phyloP scores from a whole-genome alignment of 805 yeast species.

The Lipomyces yamanashiensis region DNA sequence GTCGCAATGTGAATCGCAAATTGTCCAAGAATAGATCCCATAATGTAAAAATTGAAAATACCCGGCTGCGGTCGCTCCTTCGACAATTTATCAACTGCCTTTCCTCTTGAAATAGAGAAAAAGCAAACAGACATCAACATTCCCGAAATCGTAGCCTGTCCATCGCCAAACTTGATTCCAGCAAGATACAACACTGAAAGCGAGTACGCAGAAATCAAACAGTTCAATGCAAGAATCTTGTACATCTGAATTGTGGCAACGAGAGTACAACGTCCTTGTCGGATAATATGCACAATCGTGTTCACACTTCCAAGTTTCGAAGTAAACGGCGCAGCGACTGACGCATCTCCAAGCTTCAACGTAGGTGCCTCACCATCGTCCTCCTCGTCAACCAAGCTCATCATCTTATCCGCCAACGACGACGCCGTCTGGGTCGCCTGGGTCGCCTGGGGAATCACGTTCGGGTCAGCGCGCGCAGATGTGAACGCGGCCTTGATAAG shows the following conservation, averaged over 20 bases:
- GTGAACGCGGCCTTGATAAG: conserved; percentile 53
- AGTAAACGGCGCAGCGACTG: conserved; percentile 98
- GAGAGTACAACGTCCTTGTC: conserved; percentile 98
- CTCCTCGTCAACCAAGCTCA: conserved; percentile 58
- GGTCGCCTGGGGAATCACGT: conserved; percentile 13
- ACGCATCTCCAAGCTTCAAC: conserved; percentile 95
- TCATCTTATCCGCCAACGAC: conserved; percentile 65
- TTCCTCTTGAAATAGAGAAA: conserved; percentile 92
- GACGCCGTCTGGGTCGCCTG: conserved; percentile 49
- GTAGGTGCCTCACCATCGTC: conserved; percentile 87
- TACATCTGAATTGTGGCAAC: conserved; percentile 99
- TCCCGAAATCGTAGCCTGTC: conserved; percentile 97
- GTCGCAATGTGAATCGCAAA: conserved; percentile 89
- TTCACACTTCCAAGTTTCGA: conserved; percentile 90
- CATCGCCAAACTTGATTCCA: conserved; percentile 97
- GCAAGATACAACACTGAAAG: conserved; percentile 91
- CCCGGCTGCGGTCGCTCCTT: conserved; percentile 97
- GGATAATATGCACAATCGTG: conserved; percentile 88
- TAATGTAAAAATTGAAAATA: conserved; percentile 89
- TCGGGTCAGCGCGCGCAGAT: conserved; percentile 14
- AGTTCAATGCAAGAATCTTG: conserved; percentile 94
- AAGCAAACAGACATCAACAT: conserved; percentile 89
- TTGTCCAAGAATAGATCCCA: conserved; percentile 97
- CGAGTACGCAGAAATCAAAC: conserved; percentile 95
- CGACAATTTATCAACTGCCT: conserved; percentile 83